Base-by-base conservation (phyloP, 2,329 filamentous ascomycete species). In the Alternaria burnsii region DNA sequence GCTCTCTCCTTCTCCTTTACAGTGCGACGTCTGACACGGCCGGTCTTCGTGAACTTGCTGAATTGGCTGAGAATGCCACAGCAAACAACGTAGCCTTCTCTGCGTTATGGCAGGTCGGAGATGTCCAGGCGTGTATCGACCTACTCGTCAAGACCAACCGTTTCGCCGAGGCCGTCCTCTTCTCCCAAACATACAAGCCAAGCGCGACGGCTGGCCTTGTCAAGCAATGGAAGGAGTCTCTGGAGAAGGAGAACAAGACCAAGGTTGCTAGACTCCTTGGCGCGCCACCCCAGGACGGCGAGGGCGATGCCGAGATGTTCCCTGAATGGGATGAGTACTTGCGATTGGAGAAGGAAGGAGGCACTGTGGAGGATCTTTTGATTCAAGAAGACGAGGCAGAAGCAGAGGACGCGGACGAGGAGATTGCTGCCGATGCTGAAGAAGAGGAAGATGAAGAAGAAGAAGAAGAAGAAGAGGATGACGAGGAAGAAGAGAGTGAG, bases 241-340 rank as follows among this genome's bases (percentile, higher is more conserved):
- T 99, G 50, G 94, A 97, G 78, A 92, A 92, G 81, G 86, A 85
- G 54, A 94, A 94, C 78, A 97, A 96, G 84, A 87, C 85, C 11
- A 92, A 95, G 68, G 91, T 98, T 4, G 88, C 91, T 11, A 91
- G 94, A 81, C 84, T 93, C 52, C 86, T 99, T 55, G 94, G 91
- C 62, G 86, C 92, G 0, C 95, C 95, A 0, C 91, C 88, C 14
- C 58, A 58, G 9, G 92, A 93, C 61, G 81, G 80, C 3, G 84
- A 85, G 61, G 82, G 83, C 7, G 86, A 88, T 62, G 91, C 91
- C 41, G 94, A 97, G 3, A 85, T 99, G 69, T 99, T 99, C 82
- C 94, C 94, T 0, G 93, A 97, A 73, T 99, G 95, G 95, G 91
- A 97, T 5, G 91, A 95, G 79, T 97, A 92, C 83, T 76, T 98